Evolutionary conservation across 768 basidiomycete species (phyloP), one percentile per base, ranked within the genome.

Genomic region (Podaxis sp.): DNA sequence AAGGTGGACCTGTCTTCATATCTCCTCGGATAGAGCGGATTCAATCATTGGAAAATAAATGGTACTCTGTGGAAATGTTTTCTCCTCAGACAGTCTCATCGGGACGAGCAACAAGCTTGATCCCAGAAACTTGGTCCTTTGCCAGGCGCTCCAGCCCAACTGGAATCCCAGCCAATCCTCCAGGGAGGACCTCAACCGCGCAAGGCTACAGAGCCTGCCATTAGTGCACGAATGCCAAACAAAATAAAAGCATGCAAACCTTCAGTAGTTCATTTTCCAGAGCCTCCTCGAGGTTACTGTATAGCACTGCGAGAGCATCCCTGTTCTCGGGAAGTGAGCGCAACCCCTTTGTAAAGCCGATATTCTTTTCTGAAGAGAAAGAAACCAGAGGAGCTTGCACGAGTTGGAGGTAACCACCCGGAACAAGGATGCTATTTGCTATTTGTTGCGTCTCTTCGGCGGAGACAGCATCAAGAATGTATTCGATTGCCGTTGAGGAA

Each of bases 361-460:
- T 56, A 50, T 64, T 50, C 7, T 50, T 65, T 2, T 62, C 60
- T 10, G 55, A 28, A 20, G 51, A 44, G 28, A 46, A 30, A 0
- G 30, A n/a, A 28, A 36, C 26, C 15, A 33, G 17, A 15, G 50
- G 37, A n/a, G n/a, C 37, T 48, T 56, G 44, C 10, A 46, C 41
- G 17, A 52, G 50, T 33, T 62, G 51, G 2, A 80, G 71, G 20
- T 72, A 68, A 28, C 80, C 80, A 15, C 75, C 75, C 17, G 72
- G 68, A 12, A 71, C 76, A 15, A 81, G 74, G n/a, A 77, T 36
- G 50, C 69, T 65, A 70, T 71, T 75, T 41, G 69, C 77, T 3
- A 69, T 73, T 33, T 73, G 67, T 65, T 78, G 77, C 0, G 80
- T 78, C 60, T 77, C 73, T 22, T 72, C 63, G 44, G 67, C 67